These are phyloP conservation scores for Spathaspora passalidarum DNA, from an alignment of 805 yeast species.

Conservation along the genomic window DNA sequence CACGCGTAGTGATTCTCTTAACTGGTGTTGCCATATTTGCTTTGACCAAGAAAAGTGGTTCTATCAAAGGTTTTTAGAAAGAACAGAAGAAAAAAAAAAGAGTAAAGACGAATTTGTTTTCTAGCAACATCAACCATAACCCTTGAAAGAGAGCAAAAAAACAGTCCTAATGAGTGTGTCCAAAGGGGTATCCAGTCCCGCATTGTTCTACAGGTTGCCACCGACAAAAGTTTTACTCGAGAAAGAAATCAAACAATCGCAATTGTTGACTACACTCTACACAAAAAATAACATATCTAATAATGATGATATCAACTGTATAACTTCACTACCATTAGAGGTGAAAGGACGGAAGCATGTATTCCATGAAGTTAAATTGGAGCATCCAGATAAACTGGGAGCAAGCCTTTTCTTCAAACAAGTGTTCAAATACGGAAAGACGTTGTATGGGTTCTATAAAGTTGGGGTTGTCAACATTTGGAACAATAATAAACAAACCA, in stretches of 20 bases:
- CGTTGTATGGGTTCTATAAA: slow-evolving; percentile 51
- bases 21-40: slow-evolving; percentile 12
- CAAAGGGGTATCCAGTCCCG: neutral
- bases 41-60: neutral
- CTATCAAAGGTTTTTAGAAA: neutral
- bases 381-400: slow-evolving; percentile 12
- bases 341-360: slow-evolving; percentile 26
- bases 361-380: slow-evolving; percentile 19
- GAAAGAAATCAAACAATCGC: slow-evolving; percentile 12
- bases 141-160: too few species aligned
- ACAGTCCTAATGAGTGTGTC: neutral
- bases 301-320: slow-evolving; percentile 22
- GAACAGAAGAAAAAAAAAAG: neutral
- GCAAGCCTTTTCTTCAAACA: slow-evolving; percentile 26
- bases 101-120: too few species aligned
- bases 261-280: slow-evolving; percentile 16
- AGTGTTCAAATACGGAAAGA: slow-evolving; percentile 42
- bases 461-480: slow-evolving; percentile 57
- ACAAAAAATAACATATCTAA: slow-evolving; percentile 1
- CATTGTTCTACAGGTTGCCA: slow-evolving; percentile 11
- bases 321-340: slow-evolving; percentile 27
- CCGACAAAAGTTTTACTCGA: slow-evolving; percentile 8
- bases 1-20: slow-evolving; percentile 47
- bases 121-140: too few species aligned
- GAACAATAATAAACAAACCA: slow-evolving; percentile 31